These are phyloP conservation scores for Coemansia sp. DNA, from an alignment of 192 early-diverging fungal genomes.

Conservation along the genomic window DNA sequence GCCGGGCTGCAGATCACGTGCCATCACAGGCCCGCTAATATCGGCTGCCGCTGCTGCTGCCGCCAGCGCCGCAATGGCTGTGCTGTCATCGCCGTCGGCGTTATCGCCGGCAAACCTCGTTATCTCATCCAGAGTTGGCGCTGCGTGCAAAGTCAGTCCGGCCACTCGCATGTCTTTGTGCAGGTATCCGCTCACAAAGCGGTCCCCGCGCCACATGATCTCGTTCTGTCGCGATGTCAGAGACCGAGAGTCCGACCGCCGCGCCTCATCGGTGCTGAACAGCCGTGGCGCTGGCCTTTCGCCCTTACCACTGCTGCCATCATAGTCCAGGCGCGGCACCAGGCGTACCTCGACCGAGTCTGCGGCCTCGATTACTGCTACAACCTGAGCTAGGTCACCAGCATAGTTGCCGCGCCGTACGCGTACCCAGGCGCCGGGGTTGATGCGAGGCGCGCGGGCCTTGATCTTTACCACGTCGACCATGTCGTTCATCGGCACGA, in stretches of 20 bases:
- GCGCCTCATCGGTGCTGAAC: conserved; percentile 59
- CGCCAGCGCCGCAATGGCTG: conserved; percentile 59
- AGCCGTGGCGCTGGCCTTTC: conserved; percentile 72
- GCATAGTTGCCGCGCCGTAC: conserved; percentile 91
- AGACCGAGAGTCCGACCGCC: conserved; percentile 57
- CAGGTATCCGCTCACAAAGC: conserved; percentile 76
- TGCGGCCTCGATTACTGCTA: conserved; percentile 62
- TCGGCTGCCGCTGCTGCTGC: conserved; percentile 53
- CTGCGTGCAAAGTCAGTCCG: conserved; percentile 66
- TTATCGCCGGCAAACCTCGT: conserved; percentile 67
- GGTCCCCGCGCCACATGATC: conserved; percentile 60
- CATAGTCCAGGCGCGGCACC: conserved; percentile 73
- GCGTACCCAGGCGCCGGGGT: conserved; percentile 80
- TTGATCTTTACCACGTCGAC: conserved; percentile 82
- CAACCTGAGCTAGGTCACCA: conserved; percentile 89
- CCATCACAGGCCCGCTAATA: conserved; percentile 6
- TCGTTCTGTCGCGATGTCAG: conserved; percentile 60
- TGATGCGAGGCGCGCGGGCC: conserved; percentile 55
- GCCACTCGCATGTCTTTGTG: conserved; percentile 77
- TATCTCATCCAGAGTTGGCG: conserved; percentile 92
- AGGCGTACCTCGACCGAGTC: conserved; percentile 68
- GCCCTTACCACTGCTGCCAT: conserved; percentile 32
- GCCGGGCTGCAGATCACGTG: conserved; percentile 67
- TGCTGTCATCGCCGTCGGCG: conserved; percentile 69
- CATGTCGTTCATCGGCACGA: conserved; percentile 94